A percentile compares a stretch with the other conserved stretches of the same genome.
Evolutionary conservation across 495 filamentous ascomycete species (phyloP).

Genomic region (Viridothelium virens): DNA sequence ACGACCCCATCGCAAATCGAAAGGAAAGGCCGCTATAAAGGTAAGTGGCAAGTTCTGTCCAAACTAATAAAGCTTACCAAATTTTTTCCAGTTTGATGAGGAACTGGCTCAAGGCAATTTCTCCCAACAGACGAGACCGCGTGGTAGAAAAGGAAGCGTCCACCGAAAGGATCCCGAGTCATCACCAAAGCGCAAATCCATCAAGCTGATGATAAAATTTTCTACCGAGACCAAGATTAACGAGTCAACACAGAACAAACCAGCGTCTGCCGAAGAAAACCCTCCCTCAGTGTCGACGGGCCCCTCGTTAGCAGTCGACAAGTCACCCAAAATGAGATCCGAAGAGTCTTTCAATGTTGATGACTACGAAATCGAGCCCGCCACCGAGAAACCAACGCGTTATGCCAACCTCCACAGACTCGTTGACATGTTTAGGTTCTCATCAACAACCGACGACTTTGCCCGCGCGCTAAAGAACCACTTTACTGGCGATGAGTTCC

Average conservation of each 20-base stretch:
- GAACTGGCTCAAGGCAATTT: too few species aligned
- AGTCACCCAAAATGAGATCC: not conserved
- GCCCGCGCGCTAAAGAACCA: not conserved
- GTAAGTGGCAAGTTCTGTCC: too few species aligned
- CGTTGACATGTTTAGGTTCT: not conserved
- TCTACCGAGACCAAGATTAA: not conserved
- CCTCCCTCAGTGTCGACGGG: not conserved
- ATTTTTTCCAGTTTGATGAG: too few species aligned
- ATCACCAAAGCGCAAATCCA: not conserved
- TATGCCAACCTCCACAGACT: not conserved
- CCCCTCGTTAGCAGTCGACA: not conserved
- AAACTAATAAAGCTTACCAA: too few species aligned
- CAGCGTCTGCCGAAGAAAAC: not conserved
- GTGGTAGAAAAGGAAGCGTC: not conserved
- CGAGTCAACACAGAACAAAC: not conserved
- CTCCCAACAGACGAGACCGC: not conserved
- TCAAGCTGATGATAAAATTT: not conserved
- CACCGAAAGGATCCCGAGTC: not conserved
- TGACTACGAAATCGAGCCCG: not conserved
- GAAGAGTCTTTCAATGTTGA: not conserved
- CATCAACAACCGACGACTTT: not conserved
- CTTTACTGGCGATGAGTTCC: not conserved
- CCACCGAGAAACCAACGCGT: not conserved
- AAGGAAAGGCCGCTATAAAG: too few species aligned
- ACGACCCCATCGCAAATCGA: too few species aligned